phyloP scores from a whole-genome alignment of 78 protist species.

The Dictyostelium capitatum region DNA sequence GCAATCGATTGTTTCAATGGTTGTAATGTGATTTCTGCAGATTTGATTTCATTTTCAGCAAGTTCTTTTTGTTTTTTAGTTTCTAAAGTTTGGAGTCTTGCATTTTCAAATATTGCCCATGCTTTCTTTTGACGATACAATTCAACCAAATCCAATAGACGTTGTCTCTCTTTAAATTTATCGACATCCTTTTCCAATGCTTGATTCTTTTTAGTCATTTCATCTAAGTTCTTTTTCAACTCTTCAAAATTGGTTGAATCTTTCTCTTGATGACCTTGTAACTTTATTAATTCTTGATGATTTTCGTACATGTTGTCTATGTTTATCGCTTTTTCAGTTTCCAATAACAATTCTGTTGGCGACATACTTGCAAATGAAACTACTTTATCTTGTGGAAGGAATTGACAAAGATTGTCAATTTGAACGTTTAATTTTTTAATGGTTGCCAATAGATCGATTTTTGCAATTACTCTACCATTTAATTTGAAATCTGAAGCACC shows the following conservation, averaged over 20 bases:
- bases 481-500: slow-evolving; percentile 40
- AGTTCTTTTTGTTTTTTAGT: not conserved
- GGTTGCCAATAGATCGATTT: slow-evolving; percentile 11
- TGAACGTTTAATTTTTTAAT: slow-evolving; percentile 76
- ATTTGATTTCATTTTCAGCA: not conserved
- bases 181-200: slow-evolving; percentile 83
- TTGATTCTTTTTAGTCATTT: slow-evolving; percentile 74
- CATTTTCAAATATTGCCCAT: slow-evolving; percentile 54
- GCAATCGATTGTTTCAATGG: not conserved
- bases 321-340: slow-evolving; percentile 80
- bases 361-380: slow-evolving; percentile 81
- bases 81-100: not conserved
- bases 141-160: slow-evolving; percentile 22
- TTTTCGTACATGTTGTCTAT: slow-evolving; percentile 48
- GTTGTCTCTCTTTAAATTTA: slow-evolving; percentile 81
- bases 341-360: slow-evolving; percentile 81
- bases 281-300: slow-evolving; percentile 63
- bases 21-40: not conserved
- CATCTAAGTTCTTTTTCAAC: slow-evolving; percentile 45
- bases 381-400: slow-evolving; percentile 95
- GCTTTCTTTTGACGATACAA: slow-evolving; percentile 33
- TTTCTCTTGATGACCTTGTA: slow-evolving; percentile 4
- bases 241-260: slow-evolving; percentile 18
- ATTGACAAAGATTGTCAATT: slow-evolving; percentile 92
- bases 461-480: slow-evolving; percentile 50